Percentiles rank a stretch among this genome's conserved stretches.
These are phyloP conservation scores for Elsinoe fawcettii DNA, from an alignment of 2,329 filamentous ascomycete species.

Conservation along the genomic window DNA sequence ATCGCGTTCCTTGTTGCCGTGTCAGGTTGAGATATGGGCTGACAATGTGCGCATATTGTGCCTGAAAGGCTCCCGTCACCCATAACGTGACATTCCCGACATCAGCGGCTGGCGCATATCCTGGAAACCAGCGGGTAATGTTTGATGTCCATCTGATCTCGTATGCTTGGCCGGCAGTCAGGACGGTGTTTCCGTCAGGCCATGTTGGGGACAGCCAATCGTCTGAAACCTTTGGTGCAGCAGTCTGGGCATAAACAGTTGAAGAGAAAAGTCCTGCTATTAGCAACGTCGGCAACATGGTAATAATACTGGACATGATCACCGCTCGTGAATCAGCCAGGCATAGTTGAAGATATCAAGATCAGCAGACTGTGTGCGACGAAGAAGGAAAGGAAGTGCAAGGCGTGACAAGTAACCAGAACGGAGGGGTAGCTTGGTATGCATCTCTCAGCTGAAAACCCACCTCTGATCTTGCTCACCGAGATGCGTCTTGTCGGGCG, in stretches of 20 bases:
- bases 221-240: background rate
- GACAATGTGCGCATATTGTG: conserved; percentile 1
- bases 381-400: conserved; percentile 12
- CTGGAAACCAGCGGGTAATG: conserved; percentile 8
- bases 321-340: background rate
- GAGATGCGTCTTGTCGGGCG: background rate
- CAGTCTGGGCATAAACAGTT: background rate
- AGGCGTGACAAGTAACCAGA: conserved; percentile 6
- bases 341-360: conserved; percentile 7
- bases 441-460: conserved; percentile 7
- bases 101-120: background rate
- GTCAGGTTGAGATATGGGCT: background rate
- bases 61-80: background rate
- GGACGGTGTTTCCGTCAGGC: background rate
- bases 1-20: background rate
- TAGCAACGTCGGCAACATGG: background rate
- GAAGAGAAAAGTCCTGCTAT: background rate
- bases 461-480: conserved; percentile 6
- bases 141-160: conserved; percentile 2
- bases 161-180: conserved; percentile 1
- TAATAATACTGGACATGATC: background rate
- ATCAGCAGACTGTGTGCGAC: background rate
- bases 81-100: conserved; percentile 1
- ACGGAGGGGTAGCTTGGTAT: conserved; percentile 10
- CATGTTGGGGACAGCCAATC: conserved; percentile 1